Percentiles rank a stretch among this genome's conserved stretches.
Evolutionary conservation across 2,329 filamentous ascomycete genomes (phyloP).

Genomic region (Hymenoscyphus scutula): DNA sequence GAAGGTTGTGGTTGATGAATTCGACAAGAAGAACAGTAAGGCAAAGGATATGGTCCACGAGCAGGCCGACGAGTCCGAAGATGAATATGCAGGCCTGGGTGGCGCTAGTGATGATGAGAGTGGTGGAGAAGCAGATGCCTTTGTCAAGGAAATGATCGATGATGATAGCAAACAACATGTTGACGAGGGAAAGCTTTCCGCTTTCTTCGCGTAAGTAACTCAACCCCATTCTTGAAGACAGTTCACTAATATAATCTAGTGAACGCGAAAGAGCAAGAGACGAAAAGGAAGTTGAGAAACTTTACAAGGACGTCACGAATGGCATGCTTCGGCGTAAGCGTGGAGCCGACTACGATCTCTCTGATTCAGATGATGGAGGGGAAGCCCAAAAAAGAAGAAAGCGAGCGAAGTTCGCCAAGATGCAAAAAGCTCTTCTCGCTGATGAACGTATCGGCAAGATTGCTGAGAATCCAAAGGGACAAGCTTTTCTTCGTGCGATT

Average conservation of each 20-base stretch:
- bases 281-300: slow-evolving; percentile 83
- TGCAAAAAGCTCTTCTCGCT: slow-evolving; percentile 82
- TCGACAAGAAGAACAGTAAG: slow-evolving; percentile 82
- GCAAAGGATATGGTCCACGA: slow-evolving; percentile 87
- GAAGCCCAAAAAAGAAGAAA: slow-evolving; percentile 77
- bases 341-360: slow-evolving; percentile 77
- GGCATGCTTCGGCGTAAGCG: slow-evolving; percentile 82
- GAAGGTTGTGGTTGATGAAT: slow-evolving; percentile 53
- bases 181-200: slow-evolving; percentile 78
- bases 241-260: slow-evolving; percentile 42
- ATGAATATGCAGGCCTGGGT: slow-evolving; percentile 93
- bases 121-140: slow-evolving; percentile 69
- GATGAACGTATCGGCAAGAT: slow-evolving; percentile 92
- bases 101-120: slow-evolving; percentile 86
- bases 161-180: slow-evolving; percentile 74
- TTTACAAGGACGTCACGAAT: slow-evolving; percentile 90
- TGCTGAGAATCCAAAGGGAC: slow-evolving; percentile 81
- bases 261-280: slow-evolving; percentile 77
- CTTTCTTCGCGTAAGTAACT: slow-evolving; percentile 79
- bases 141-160: slow-evolving; percentile 85
- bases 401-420: slow-evolving; percentile 83
- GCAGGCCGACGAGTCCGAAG: slow-evolving; percentile 94
- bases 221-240: slow-evolving; percentile 6
- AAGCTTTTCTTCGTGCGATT: slow-evolving; percentile 86
- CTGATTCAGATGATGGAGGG: slow-evolving; percentile 86